Evolutionary conservation across 139 green algal species (phyloP).

Genomic region (Chloropicon primus): DNA sequence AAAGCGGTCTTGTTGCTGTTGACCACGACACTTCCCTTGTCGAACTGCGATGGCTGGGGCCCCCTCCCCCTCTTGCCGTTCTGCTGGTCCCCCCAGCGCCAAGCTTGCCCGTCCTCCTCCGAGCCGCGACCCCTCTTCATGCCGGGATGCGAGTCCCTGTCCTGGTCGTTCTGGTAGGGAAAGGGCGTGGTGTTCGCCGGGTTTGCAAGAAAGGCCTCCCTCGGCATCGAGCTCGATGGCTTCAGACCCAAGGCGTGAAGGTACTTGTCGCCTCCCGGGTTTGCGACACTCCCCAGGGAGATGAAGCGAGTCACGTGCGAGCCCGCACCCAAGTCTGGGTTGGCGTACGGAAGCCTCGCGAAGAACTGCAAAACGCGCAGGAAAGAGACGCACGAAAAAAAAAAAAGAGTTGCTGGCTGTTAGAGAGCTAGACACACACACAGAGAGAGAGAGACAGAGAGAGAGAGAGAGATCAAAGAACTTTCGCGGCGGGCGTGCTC

Average conservation of each 20-base stretch:
- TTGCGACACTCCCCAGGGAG: slow-evolving; percentile 1
- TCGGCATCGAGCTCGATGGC: not conserved
- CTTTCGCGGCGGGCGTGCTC: too few species aligned
- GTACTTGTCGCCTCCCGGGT: slow-evolving; percentile 11
- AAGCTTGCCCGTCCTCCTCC: not conserved
- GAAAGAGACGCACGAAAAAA: not conserved
- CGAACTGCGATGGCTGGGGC: not conserved
- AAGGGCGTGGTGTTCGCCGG: slow-evolving; percentile 18
- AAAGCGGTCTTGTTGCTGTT: not conserved
- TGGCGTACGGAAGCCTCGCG: not conserved
- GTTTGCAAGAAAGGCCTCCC: slow-evolving; percentile 6
- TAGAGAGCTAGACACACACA: slow-evolving; percentile 9
- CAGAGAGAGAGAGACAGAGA: slow-evolving; percentile 12
- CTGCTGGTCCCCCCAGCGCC: not conserved
- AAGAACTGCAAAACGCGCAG: not conserved
- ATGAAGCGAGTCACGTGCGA: not conserved
- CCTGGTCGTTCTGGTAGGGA: slow-evolving; percentile 12
- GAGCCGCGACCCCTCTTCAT: not conserved
- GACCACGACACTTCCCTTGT: not conserved
- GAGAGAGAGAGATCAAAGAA: too few species aligned
- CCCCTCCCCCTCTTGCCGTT: not conserved
- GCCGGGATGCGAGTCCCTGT: slow-evolving; percentile 19
- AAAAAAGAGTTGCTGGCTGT: not conserved
- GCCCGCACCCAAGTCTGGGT: not conserved
- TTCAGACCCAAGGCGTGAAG: slow-evolving; percentile 18